Base-by-base conservation (phyloP, 192 early-diverging fungal genomes). In the Linnemannia exigua region DNA sequence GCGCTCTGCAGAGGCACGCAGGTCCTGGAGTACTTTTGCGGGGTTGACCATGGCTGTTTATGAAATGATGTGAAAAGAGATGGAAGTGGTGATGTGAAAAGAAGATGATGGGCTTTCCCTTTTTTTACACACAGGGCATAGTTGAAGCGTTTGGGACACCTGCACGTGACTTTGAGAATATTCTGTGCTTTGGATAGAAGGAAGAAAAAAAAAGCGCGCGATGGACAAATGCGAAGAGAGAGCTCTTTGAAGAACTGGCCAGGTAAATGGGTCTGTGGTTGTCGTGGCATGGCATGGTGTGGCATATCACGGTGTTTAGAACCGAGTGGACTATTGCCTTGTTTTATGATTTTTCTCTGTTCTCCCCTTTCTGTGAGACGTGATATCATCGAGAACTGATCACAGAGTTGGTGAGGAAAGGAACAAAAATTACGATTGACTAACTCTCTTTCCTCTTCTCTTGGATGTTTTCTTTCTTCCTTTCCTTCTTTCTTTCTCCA, bases 1-100 rank as follows among this genome's bases (percentile, higher is more conserved):
- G 51, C 89, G 79, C 72, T 90, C 87, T 14, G 87, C 89, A 31
- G 88, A 81, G 46, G 87, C 85, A 31, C 89, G 72, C 58, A 90
- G 70, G 58, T 90, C 89, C 61, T 90, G 89, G 41, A 90, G 89
- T 76, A 80, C 85, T 76, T 81, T 76, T 50, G 81, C 73, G 33
- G 87, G 84, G 86, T 75, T 81, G 72, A 79, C 77, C 82, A 85
- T 85, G n/a, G 46, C 5, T 35, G 51, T 5, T 37, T 67, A 63
- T 77, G 66, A 22, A n/a, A 37, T 33, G 20, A 68, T 41, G 77
- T 11, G 72, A 36, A 46, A 80, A 19, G 22, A 33, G 50, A n/a
- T n/a, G n/a, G n/a, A 14, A 44, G 66, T 9, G 36, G 11, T 25
- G 72, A 41, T 63, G 31, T 15, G 12, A 33, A 66, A 44, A 33